Percentiles rank a stretch among this genome's conserved stretches.
Conservation (phyloP, 2,329 filamentous ascomycete species). For the Endoconidiophora polonica region DNA sequence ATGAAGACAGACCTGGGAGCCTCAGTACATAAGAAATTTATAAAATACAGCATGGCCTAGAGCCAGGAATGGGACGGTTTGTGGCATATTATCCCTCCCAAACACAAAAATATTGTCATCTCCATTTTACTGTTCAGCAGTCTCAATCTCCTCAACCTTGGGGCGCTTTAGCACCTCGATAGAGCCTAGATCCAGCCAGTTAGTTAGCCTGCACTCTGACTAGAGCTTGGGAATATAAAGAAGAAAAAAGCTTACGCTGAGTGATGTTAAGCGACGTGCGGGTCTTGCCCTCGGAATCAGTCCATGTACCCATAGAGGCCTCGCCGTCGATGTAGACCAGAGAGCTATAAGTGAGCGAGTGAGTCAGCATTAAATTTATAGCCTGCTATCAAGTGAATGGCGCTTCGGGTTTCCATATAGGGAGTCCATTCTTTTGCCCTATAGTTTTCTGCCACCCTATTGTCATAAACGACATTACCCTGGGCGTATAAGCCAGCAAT, state of each 20-base stretch:
- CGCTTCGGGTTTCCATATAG: not conserved
- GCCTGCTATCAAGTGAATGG: not conserved
- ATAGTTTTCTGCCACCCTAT: too few species aligned
- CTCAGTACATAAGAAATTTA: slow-evolving; percentile 13
- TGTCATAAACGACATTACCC: too few species aligned
- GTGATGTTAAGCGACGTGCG: slow-evolving; percentile 49
- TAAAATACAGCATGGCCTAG: slow-evolving; percentile 18
- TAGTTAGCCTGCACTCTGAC: slow-evolving; percentile 13
- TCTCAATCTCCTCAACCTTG: slow-evolving; percentile 10
- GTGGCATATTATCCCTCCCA: not conserved
- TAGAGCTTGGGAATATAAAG: not conserved
- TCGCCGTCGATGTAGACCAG: slow-evolving; percentile 75
- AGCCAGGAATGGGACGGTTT: not conserved
- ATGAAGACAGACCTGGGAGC: not conserved
- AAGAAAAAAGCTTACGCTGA: slow-evolving; percentile 49
- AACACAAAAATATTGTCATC: not conserved
- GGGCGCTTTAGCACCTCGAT: slow-evolving; percentile 31
- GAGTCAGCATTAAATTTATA: slow-evolving; percentile 11
- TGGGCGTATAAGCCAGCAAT: not conserved
- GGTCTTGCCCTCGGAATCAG: slow-evolving; percentile 54
- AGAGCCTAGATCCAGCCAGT: slow-evolving; percentile 20
- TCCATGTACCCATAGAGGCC: slow-evolving; percentile 48
- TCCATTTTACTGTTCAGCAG: slow-evolving; percentile 2
- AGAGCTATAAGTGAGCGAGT: slow-evolving; percentile 33
- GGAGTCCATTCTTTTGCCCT: too few species aligned